phyloP scores from a whole-genome alignment of 768 basidiomycete species.

The Pulveroboletus ravenelii region DNA sequence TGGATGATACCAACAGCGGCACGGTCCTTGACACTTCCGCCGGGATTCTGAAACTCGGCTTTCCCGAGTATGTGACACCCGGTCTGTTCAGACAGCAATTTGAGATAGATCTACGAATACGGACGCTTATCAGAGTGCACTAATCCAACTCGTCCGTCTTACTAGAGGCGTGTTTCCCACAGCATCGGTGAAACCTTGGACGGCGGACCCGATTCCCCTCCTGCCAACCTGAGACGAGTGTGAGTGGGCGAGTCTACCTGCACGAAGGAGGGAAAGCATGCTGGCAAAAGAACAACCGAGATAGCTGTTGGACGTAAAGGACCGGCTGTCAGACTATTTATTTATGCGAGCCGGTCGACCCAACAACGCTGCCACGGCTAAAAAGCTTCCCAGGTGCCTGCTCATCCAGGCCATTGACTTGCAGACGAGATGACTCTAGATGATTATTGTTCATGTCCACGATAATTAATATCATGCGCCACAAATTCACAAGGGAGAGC shows the following conservation, averaged over 20 bases:
- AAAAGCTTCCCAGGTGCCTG: neutral
- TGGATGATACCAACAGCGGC: conserved; percentile 86
- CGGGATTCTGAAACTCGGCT: conserved; percentile 97
- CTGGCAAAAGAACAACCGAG: neutral
- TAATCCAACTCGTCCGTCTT: conserved; percentile 19
- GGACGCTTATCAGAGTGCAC: conserved; percentile 1
- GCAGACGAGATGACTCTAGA: conserved; percentile 6
- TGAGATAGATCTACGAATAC: conserved; percentile 67
- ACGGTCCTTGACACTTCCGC: conserved; percentile 96
- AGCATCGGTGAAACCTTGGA: conserved; percentile 79
- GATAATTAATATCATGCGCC: conserved; percentile 12
- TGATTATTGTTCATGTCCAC: conserved; percentile 15
- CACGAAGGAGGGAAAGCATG: conserved; percentile 31
- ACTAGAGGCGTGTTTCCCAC: conserved; percentile 94
- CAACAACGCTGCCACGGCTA: neutral
- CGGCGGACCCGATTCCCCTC: conserved; percentile 41
- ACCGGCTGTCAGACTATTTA: conserved; percentile 5
- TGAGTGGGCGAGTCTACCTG: conserved; percentile 23
- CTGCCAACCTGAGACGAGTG: conserved; percentile 3
- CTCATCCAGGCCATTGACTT: neutral
- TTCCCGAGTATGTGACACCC: conserved; percentile 89
- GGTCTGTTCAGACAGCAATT: conserved; percentile 73
- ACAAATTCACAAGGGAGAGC: conserved; percentile 21
- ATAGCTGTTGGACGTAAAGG: neutral
- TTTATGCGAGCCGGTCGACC: conserved; percentile 17